Percentiles rank a stretch among this genome's conserved stretches.
These are phyloP conservation scores for Articulospora tetracladia DNA, from an alignment of 495 filamentous ascomycete genomes.

Conservation along the genomic window DNA sequence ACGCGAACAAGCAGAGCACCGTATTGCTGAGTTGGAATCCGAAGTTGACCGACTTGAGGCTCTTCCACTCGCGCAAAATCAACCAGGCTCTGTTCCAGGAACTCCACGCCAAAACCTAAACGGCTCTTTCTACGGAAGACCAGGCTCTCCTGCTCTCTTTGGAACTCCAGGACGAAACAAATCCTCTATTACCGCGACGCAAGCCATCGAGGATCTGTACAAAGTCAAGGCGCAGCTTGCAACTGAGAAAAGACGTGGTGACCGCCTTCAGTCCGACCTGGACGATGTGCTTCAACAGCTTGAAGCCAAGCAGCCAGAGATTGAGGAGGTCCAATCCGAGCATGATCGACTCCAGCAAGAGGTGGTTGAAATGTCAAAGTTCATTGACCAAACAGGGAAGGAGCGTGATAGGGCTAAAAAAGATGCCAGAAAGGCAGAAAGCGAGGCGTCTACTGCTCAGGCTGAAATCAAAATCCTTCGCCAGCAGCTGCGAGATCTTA, in stretches of 20 bases:
- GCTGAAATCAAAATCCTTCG: slow-evolving; percentile 77
- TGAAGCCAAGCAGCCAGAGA: slow-evolving; percentile 65
- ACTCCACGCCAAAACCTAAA: slow-evolving; percentile 54
- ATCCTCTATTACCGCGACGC: slow-evolving; percentile 40
- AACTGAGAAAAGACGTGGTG: slow-evolving; percentile 63
- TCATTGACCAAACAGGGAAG: slow-evolving; percentile 55
- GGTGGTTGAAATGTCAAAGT: slow-evolving; percentile 74
- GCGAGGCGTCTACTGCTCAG: slow-evolving; percentile 61
- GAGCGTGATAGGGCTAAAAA: slow-evolving; percentile 56
- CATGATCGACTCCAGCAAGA: slow-evolving; percentile 65
- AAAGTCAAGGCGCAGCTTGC: slow-evolving; percentile 50
- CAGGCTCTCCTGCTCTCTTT: slow-evolving; percentile 44
- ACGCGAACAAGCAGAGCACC: slow-evolving; percentile 63
- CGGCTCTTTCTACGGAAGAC: slow-evolving; percentile 36
- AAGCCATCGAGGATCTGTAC: slow-evolving; percentile 49
- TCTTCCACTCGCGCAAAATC: slow-evolving; percentile 14
- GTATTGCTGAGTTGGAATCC: slow-evolving; percentile 70
- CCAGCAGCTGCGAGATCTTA: slow-evolving; percentile 86
- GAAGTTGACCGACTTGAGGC: slow-evolving; percentile 65
- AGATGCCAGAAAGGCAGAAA: slow-evolving; percentile 67
- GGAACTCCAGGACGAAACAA: slow-evolving; percentile 48
- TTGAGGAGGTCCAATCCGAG: slow-evolving; percentile 64
- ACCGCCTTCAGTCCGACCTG: slow-evolving; percentile 66
- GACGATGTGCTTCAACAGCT: slow-evolving; percentile 73
- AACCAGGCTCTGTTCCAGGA: slow-evolving; percentile 43